phyloP scores from a whole-genome alignment of 257 asterid genomes.

The Marsdenia floribunda region DNA sequence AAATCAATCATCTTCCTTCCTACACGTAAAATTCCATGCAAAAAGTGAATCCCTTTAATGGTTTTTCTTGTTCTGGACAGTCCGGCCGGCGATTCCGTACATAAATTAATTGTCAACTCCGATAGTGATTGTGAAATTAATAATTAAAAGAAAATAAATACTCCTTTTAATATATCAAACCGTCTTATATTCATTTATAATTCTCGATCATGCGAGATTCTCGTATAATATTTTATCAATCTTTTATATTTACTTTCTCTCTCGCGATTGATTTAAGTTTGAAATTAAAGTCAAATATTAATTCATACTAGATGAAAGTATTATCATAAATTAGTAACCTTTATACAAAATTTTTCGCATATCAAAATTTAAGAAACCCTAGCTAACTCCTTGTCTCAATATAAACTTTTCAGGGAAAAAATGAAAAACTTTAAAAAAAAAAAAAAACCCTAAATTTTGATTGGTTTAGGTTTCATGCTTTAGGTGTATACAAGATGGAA shows the following conservation, averaged over 20 bases:
- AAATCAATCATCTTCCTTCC: not conserved
- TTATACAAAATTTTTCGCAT: not conserved
- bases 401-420: not conserved
- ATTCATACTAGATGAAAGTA: too few relatives aligned
- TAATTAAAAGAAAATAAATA: too few relatives aligned
- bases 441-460: not conserved
- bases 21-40: slow-evolving; percentile 5
- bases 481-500: slow-evolving; percentile 7
- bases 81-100: too few relatives aligned
- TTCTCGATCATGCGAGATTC: too few relatives aligned
- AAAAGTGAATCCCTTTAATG: not conserved
- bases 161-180: too few relatives aligned
- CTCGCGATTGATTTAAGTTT: too few relatives aligned
- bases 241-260: too few relatives aligned
- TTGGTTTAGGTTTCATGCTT: slow-evolving; percentile 7
- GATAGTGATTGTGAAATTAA: not conserved
- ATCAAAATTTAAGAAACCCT: not conserved
- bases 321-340: too few relatives aligned
- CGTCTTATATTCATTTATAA: too few relatives aligned
- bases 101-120: not conserved
- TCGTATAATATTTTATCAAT: too few relatives aligned
- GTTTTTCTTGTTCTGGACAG: not conserved
- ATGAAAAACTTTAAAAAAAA: too few relatives aligned
- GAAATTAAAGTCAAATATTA: too few relatives aligned
- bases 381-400: not conserved